Evolutionary conservation across 257 asterid genomes (phyloP), one percentile per base, ranked within the genome.

Genomic region (Petunia axillaris): DNA sequence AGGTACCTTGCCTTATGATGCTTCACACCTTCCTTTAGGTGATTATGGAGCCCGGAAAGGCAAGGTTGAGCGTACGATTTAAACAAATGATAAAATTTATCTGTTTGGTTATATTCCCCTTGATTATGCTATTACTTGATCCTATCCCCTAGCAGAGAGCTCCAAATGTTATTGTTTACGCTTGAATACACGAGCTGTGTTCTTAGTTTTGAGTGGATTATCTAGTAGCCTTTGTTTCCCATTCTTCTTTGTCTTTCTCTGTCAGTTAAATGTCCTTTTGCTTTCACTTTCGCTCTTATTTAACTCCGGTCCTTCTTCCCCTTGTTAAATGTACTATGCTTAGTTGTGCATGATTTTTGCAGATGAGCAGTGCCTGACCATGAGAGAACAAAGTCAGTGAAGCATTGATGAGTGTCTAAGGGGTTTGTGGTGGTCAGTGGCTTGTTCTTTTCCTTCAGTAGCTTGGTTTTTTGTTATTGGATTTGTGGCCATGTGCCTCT

Each of bases 401-500:
- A 62, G 76, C 13, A 15, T 52, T 79, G 78, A 50, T 36, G 14
- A 73, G 78, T 79, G 64, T 55, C 16, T 37, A 35, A 52, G 38
- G 74, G 43, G 68, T 77, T 46, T 39, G 55, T 60, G 11, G 43
- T 38, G 75, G 64, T 64, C 75, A 50, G 76, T 79, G 76, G 64
- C 76, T 79, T 79, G 59, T 64, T 8, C 50, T 78, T 54, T 39
- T 16, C 25, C 25, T 25, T 64, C 75, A 50, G 76, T 79, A 64
- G 64, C 76, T 79, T 79, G 59, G 76, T 8, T 64, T 78, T 54
- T 39, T 16, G 41, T 68, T 48, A 79, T 79, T 53, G 54, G 62
- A 79, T 37, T 37, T 64, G 76, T 63, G 8, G 54, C 81, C 64
- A 64, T 64, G 14, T 79, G 64, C 74, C 59, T 57, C 76, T 13